Evolutionary conservation across 139 green algal genomes (phyloP).

Genomic region (Tetraselmis striata): DNA sequence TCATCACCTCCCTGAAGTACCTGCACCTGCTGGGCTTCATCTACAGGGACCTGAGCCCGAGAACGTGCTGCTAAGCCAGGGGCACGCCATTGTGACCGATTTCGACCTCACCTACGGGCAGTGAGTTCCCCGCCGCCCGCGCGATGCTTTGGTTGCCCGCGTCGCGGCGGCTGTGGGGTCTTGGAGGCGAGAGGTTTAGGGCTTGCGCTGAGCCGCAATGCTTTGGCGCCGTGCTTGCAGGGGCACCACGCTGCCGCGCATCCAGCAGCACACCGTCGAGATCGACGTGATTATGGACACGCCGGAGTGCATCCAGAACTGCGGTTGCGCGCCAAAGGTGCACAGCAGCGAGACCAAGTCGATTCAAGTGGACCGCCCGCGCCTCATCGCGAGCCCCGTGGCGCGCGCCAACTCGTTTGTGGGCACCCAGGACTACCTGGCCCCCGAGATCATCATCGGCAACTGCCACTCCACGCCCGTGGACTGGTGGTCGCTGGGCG

Average conservation of each 20-base stretch:
- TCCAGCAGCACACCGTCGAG: not conserved
- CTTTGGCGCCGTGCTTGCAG: too few species aligned
- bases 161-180: not conserved
- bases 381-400: conserved; percentile 75
- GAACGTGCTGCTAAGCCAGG: conserved; percentile 70
- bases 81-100: conserved; percentile 94
- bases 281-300: not conserved
- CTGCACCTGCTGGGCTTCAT: conserved; percentile 92
- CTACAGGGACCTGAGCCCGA: conserved; percentile 70
- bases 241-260: not conserved
- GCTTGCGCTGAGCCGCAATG: too few species aligned
- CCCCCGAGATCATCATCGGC: conserved; percentile 79
- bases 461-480: conserved; percentile 62
- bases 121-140: conserved; percentile 46
- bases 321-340: not conserved
- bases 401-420: conserved; percentile 88
- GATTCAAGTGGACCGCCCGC: not conserved
- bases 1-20: conserved; percentile 96
- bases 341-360: not conserved
- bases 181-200: too few species aligned
- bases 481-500: conserved; percentile 90
- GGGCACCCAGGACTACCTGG: conserved; percentile 80
- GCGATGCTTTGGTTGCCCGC: conserved; percentile 21
- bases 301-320: not conserved
- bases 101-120: conserved; percentile 85